These are phyloP conservation scores for Smallanthus sonchifolius DNA, from an alignment of 129 eudicot species.

Conservation along the genomic window DNA sequence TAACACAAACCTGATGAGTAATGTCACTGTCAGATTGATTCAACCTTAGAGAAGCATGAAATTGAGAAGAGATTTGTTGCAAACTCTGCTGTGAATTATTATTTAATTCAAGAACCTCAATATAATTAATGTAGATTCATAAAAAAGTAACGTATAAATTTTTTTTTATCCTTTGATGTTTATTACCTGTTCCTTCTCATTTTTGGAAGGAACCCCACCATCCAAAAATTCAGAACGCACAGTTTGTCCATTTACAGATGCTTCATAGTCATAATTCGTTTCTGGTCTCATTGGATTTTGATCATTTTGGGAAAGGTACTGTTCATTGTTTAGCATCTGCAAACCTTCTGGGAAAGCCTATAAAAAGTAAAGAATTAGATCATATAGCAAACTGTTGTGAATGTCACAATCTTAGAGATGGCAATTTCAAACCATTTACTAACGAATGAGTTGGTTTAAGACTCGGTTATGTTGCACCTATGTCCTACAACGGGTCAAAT, in stretches of 20 bases:
- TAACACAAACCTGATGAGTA: constrained; percentile 45
- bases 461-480: background rate
- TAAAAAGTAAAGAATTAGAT: background rate
- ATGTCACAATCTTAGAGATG: background rate
- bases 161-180: background rate
- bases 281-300: constrained; percentile 44
- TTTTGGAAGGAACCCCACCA: constrained; percentile 32
- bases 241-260: constrained; percentile 60
- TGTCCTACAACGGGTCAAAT: background rate
- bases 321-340: constrained; percentile 45
- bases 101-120: constrained; percentile 25
- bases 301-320: constrained; percentile 51
- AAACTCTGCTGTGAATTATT: constrained; percentile 48
- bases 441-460: background rate
- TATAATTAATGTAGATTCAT: background rate
- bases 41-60: constrained; percentile 61
- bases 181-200: constrained; percentile 56
- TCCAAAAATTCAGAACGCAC: constrained; percentile 41
- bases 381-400: constrained; percentile 9
- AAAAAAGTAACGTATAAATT: background rate
- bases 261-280: constrained; percentile 48
- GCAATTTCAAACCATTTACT: background rate
- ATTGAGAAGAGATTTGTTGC: constrained; percentile 83
- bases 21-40: constrained; percentile 40
- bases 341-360: constrained; percentile 60